Evolutionary conservation across 2,329 filamentous ascomycete species (phyloP), one percentile per base, ranked within the genome.

Genomic region (Tolypocladium ophioglossoides): DNA sequence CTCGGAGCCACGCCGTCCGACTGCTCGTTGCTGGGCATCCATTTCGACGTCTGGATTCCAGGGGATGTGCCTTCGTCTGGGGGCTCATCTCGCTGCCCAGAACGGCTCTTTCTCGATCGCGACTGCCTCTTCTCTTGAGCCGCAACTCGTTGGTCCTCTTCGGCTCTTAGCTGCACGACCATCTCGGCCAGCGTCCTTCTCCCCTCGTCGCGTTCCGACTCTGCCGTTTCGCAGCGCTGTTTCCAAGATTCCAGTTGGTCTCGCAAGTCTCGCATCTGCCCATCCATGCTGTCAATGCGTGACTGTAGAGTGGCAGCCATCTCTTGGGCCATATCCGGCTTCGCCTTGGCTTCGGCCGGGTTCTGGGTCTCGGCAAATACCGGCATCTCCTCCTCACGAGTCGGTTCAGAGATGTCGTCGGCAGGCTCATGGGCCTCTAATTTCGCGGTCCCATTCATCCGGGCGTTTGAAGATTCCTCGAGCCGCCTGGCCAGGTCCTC

Each of bases 161-260:
- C 83, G 61, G 91, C 78, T 52, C 91, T 83, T 54, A 96, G 86
- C 60, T 86, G 85, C 62, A 89, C 78, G 14, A 96, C 85, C 89
- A 97, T 94, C 66, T 96, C 89, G 1, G 87, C 85, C 47, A 99
- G 72, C 1, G 86, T 86, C 68, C 87, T 85, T 53, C 86, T 84
- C 53, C 85, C 83, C 44, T 82, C 77, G 53, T 86, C 83, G 48
- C 86, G 82, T 62, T 96, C 91, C 10, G 80, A 74, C 67, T 97
- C 92, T 4, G 91, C 91, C 55, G 75, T 79, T 68, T 96, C 87
- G 10, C 91, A 91, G 34, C 89, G 84, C 54, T 81, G 75, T 63
- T 86, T 86, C 73, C 89, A 96, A 8, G 78, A 73, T 53, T 94
- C 86, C 66, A 96, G 84, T 66, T 95, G 86, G 57, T 84, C 78